phyloP scores from a whole-genome alignment of 805 yeast species.

The Yarrowia divulgata region DNA sequence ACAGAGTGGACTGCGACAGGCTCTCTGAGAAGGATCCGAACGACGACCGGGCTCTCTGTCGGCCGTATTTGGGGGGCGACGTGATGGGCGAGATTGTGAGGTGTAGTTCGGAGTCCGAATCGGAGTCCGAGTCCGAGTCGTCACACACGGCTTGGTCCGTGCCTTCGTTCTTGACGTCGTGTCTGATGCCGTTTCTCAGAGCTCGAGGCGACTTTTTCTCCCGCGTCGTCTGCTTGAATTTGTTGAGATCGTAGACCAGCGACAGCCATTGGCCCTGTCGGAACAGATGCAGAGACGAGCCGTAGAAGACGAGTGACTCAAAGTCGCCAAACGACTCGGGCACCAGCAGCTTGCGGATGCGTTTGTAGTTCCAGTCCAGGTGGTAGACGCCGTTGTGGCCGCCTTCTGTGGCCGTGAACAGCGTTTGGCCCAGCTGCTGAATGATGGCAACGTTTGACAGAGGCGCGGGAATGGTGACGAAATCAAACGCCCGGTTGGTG shows the following conservation, averaged over 20 bases:
- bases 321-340: constrained; percentile 16
- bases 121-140: constrained; percentile 18
- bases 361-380: constrained; percentile 36
- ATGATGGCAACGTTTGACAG: not conserved
- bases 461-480: constrained; percentile 15
- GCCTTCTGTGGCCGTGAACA: constrained; percentile 12
- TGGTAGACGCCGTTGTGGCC: constrained; percentile 23
- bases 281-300: constrained; percentile 21
- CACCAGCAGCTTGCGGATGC: constrained; percentile 14
- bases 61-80: constrained; percentile 27
- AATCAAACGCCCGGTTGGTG: constrained; percentile 12
- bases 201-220: not conserved
- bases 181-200: not conserved
- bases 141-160: not conserved
- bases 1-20: constrained; percentile 24
- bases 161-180: no score
- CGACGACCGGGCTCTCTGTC: constrained; percentile 25
- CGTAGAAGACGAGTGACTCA: constrained; percentile 5
- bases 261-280: constrained; percentile 6
- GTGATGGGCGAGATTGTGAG: constrained; percentile 6
- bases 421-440: constrained; percentile 33
- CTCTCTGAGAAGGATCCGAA: constrained; percentile 24
- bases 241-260: constrained; percentile 16
- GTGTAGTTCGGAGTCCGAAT: constrained; percentile 4
- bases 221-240: not conserved